Conservation (phyloP, 257 asterid species). For the Ilex aquifolium region DNA sequence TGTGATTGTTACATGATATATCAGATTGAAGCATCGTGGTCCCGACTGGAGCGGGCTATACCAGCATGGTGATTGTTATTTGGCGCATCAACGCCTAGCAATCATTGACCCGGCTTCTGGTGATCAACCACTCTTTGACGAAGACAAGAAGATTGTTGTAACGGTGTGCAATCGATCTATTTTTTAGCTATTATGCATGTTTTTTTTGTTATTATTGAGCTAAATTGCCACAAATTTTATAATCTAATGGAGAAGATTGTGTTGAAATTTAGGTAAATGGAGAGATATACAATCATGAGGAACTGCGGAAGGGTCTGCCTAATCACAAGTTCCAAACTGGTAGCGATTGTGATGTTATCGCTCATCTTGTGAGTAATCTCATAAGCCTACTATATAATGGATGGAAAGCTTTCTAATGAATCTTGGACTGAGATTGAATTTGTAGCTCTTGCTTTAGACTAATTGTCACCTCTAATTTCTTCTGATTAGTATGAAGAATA, state of each 20-base stretch:
- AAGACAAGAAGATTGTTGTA: slow-evolving; percentile 68
- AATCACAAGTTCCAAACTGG: slow-evolving; percentile 83
- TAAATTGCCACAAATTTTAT: background rate
- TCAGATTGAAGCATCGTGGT: slow-evolving; percentile 97
- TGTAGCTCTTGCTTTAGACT: no score
- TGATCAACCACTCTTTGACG: slow-evolving; percentile 86
- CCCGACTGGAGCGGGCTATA: slow-evolving; percentile 98
- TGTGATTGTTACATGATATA: slow-evolving; percentile 5
- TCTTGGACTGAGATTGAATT: no score
- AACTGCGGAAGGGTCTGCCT: slow-evolving; percentile 53
- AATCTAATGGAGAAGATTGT: background rate
- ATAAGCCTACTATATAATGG: background rate
- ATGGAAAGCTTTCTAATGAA: no score
- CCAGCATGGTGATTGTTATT: slow-evolving; percentile 69
- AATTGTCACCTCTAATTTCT: slow-evolving; percentile 1
- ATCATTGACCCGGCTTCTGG: slow-evolving; percentile 97
- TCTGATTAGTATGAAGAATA: slow-evolving; percentile 73
- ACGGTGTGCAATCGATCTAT: slow-evolving; percentile 38
- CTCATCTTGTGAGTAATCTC: slow-evolving; percentile 77
- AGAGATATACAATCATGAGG: slow-evolving; percentile 92
- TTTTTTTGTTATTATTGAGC: background rate
- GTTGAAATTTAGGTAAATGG: slow-evolving; percentile 69
- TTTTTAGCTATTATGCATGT: background rate
- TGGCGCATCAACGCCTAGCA: slow-evolving; percentile 91
- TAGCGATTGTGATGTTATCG: slow-evolving; percentile 96